Conservation (phyloP, 805 yeast genomes). For the Lipomyces starkeyi region DNA sequence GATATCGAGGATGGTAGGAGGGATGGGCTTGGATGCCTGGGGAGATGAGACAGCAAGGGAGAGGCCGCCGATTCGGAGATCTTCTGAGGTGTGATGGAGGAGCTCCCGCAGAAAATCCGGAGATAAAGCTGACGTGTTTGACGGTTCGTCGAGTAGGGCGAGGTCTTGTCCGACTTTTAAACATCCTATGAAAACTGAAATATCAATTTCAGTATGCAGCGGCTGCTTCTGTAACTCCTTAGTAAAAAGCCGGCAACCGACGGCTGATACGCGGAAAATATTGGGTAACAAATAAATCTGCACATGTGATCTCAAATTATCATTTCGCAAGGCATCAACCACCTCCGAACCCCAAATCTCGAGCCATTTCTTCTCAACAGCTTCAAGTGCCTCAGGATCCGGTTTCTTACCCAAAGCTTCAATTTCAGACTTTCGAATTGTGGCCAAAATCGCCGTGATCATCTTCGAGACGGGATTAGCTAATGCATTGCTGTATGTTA, state of each 20-base stretch:
- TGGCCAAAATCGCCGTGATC: slow-evolving; percentile 31
- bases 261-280: slow-evolving; percentile 60
- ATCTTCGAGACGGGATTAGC: slow-evolving; percentile 57
- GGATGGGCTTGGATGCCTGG: slow-evolving; percentile 65
- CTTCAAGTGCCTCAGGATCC: not conserved
- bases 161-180: slow-evolving; percentile 69
- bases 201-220: slow-evolving; percentile 40
- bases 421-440: slow-evolving; percentile 19
- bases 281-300: slow-evolving; percentile 67
- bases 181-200: slow-evolving; percentile 57
- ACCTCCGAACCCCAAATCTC: slow-evolving; percentile 57
- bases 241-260: slow-evolving; percentile 52
- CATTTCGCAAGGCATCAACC: slow-evolving; percentile 46
- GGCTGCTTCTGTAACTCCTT: slow-evolving; percentile 39
- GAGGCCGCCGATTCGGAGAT: slow-evolving; percentile 59
- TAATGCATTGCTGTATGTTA: slow-evolving; percentile 63
- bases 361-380: slow-evolving; percentile 52
- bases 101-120: slow-evolving; percentile 47
- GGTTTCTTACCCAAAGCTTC: slow-evolving; percentile 11
- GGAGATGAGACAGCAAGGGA: slow-evolving; percentile 66
- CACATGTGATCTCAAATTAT: slow-evolving; percentile 53
- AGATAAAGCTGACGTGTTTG: slow-evolving; percentile 46
- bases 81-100: slow-evolving; percentile 54
- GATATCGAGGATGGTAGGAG: slow-evolving; percentile 52
- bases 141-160: slow-evolving; percentile 56